phyloP scores from a whole-genome alignment of 441 rosid genomes.

The Sinapis alba region DNA sequence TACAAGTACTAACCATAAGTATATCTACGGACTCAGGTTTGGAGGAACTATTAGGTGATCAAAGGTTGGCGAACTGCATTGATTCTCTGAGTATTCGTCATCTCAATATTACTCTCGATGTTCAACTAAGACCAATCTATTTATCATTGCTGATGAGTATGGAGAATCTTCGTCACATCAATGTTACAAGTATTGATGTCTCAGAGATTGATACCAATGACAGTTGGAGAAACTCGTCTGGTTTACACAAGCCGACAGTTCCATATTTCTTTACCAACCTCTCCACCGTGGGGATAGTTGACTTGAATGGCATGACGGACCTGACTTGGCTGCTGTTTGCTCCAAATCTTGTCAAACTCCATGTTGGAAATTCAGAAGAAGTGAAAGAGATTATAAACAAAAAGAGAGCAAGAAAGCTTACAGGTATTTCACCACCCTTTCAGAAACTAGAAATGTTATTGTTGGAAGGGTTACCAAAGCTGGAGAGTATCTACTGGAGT shows the following conservation, averaged over 20 bases:
- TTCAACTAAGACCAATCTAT: not conserved
- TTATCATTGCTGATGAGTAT: not conserved
- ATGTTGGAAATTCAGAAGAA: not conserved
- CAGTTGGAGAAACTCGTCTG: not conserved
- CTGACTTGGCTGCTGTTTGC: constrained; percentile 40
- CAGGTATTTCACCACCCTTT: constrained; percentile 17
- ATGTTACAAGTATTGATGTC: not conserved
- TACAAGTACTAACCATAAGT: not conserved
- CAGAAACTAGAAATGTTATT: not conserved
- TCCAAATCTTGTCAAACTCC: constrained; percentile 4
- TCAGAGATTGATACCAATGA: not conserved
- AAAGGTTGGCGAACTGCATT: not conserved
- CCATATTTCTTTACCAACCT: constrained; percentile 9
- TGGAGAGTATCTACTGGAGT: constrained; percentile 21
- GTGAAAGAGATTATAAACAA: constrained; percentile 19
- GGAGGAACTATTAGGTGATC: not conserved
- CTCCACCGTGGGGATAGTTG: accelerated
- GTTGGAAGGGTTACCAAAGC: not conserved
- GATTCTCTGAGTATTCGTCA: not conserved
- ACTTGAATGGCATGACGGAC: not conserved
- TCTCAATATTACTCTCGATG: not conserved
- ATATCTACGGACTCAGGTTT: not conserved
- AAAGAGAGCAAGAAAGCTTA: not conserved
- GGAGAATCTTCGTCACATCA: not conserved
- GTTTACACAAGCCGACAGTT: not conserved